Evolutionary conservation across 164 flowering plant genomes (phyloP).

Genomic region (Umbellularia californica): DNA sequence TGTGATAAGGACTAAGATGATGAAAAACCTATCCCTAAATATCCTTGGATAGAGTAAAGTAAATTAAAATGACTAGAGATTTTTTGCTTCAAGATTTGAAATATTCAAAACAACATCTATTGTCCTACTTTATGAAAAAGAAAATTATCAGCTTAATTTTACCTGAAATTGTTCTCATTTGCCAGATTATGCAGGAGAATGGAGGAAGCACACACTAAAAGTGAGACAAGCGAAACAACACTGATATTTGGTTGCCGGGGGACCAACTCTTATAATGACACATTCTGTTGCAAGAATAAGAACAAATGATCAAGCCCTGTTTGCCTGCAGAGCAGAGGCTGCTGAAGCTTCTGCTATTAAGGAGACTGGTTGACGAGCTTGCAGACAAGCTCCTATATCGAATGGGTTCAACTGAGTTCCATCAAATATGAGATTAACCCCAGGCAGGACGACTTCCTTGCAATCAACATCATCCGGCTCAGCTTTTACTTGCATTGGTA

Average conservation of each 20-base stretch:
- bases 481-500: constrained; percentile 32
- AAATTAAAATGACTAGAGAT: not conserved
- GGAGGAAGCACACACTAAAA: constrained; percentile 13
- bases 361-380: constrained; percentile 90
- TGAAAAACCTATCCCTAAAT: too few relatives aligned
- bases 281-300: not conserved
- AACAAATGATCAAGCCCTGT: constrained; percentile 22
- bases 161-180: constrained; percentile 9
- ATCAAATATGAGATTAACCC: constrained; percentile 84
- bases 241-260: constrained; percentile 2
- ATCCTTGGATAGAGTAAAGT: too few relatives aligned
- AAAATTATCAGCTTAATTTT: not conserved
- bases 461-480: constrained; percentile 73
- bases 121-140: not conserved
- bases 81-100: not conserved
- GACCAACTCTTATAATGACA: constrained; percentile 3
- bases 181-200: constrained; percentile 12
- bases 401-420: constrained; percentile 83
- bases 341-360: constrained; percentile 84
- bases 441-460: constrained; percentile 76
- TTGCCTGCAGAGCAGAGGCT: constrained; percentile 51
- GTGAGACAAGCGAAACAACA: not conserved
- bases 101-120: not conserved
- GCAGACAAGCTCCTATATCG: constrained; percentile 90
- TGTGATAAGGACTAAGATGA: too few relatives aligned